Conservation (phyloP, 2,329 filamentous ascomycete species). For the Xylaria sp. region DNA sequence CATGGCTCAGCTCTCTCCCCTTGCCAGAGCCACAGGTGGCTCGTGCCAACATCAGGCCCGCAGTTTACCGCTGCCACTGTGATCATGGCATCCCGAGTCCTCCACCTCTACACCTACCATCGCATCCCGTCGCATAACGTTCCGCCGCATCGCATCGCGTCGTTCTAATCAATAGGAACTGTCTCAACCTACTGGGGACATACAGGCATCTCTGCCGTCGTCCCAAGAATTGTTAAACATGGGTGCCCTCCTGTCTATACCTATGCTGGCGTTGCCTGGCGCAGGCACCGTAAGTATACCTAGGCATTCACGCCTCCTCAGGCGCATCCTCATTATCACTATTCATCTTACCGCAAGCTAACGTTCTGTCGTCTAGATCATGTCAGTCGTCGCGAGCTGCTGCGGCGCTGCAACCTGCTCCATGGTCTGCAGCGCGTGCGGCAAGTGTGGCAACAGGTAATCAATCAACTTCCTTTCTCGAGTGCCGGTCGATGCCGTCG, state of each 20-base stretch:
- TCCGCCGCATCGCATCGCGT: conserved; percentile 12
- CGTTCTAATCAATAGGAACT: conserved; percentile 11
- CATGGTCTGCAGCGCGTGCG: conserved; percentile 93
- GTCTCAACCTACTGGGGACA: background rate
- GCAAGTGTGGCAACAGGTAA: conserved; percentile 95
- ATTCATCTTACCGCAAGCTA: conserved; percentile 22
- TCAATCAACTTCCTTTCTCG: conserved; percentile 52
- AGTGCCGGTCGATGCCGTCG: background rate
- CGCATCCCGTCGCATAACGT: conserved; percentile 6
- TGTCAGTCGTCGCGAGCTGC: conserved; percentile 87
- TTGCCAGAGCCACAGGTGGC: background rate
- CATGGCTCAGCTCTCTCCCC: background rate
- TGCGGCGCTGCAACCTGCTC: conserved; percentile 97
- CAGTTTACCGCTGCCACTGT: conserved; percentile 3
- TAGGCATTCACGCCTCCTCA: conserved; percentile 7
- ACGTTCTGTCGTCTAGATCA: conserved; percentile 62
- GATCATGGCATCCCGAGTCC: background rate
- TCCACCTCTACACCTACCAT: conserved; percentile 11
- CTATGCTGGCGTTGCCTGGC: conserved; percentile 88
- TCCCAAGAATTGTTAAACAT: conserved; percentile 59
- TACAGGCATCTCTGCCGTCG: conserved; percentile 19
- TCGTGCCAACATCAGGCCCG: conserved; percentile 14
- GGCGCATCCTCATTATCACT: conserved; percentile 4
- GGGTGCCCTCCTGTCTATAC: conserved; percentile 91
- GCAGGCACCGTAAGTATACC: conserved; percentile 77